These are phyloP conservation scores for Boletus eberwhitei DNA, from an alignment of 768 basidiomycete species.

Conservation along the genomic window DNA sequence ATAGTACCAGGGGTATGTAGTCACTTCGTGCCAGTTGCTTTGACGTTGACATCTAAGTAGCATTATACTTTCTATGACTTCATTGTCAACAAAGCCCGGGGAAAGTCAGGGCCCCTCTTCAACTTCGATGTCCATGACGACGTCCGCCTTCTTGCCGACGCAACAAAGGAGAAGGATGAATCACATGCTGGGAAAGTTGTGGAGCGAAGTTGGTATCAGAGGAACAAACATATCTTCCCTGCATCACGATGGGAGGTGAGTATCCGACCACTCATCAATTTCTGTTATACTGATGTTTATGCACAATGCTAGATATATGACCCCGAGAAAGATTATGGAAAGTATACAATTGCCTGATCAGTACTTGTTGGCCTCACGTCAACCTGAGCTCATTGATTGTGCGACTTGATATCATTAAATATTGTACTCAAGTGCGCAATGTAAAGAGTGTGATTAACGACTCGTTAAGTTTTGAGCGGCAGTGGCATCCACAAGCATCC, in stretches of 20 bases:
- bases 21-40: background rate
- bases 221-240: constrained; percentile 97
- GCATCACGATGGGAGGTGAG: constrained; percentile 94
- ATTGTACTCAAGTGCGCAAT: background rate
- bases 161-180: constrained; percentile 96
- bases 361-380: constrained; percentile 1
- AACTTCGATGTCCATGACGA: constrained; percentile 99
- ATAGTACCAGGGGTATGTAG: constrained; percentile 89
- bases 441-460: background rate
- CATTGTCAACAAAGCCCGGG: constrained; percentile 96
- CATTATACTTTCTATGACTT: constrained; percentile 99
- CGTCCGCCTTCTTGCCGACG: constrained; percentile 89
- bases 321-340: constrained; percentile 90
- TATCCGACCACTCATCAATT: background rate
- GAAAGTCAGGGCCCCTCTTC: constrained; percentile 96
- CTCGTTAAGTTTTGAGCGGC: background rate
- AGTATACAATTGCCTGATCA: constrained; percentile 73
- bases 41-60: constrained; percentile 38
- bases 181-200: constrained; percentile 99
- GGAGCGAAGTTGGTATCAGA: constrained; percentile 91
- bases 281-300: background rate
- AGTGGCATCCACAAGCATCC: no score
- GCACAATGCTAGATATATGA: constrained; percentile 67
- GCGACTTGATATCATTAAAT: background rate
- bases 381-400: background rate